Evolutionary conservation across 2,329 filamentous ascomycete genomes (phyloP).

Genomic region (Gnomoniopsis smithogilvyi): DNA sequence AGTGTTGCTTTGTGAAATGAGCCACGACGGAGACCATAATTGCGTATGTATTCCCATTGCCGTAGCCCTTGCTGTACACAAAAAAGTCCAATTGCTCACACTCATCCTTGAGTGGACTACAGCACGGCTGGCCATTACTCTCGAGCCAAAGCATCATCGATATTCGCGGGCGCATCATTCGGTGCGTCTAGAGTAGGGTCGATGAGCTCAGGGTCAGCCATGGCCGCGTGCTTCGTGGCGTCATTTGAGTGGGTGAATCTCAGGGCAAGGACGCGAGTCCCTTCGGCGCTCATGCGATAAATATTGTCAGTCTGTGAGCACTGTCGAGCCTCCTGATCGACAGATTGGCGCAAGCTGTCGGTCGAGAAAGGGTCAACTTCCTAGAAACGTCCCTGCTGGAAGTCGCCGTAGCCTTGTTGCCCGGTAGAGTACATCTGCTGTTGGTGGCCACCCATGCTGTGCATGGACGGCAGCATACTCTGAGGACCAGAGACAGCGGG

Average conservation of each 20-base stretch:
- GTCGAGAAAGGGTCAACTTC: background rate
- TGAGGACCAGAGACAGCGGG: background rate
- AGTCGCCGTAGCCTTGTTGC: conserved; percentile 4
- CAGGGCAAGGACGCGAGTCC: background rate
- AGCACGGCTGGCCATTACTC: no score
- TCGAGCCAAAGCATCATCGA: background rate
- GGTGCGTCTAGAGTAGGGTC: background rate
- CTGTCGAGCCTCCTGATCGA: background rate
- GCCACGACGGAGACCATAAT: no score
- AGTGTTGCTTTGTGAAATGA: no score
- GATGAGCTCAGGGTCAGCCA: background rate
- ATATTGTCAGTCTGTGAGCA: background rate
- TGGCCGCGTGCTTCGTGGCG: background rate
- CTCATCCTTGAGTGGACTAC: no score
- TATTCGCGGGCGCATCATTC: background rate
- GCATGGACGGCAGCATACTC: conserved; percentile 14
- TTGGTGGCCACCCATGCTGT: conserved; percentile 8
- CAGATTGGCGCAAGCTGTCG: background rate
- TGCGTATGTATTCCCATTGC: no score
- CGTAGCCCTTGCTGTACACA: no score
- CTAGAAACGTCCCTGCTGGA: conserved; percentile 4
- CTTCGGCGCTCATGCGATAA: background rate
- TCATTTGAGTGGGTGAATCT: background rate
- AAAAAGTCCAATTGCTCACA: no score
- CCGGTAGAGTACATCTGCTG: conserved; percentile 3